Conservation (phyloP, 805 yeast species). For the Pichia nakasei region DNA sequence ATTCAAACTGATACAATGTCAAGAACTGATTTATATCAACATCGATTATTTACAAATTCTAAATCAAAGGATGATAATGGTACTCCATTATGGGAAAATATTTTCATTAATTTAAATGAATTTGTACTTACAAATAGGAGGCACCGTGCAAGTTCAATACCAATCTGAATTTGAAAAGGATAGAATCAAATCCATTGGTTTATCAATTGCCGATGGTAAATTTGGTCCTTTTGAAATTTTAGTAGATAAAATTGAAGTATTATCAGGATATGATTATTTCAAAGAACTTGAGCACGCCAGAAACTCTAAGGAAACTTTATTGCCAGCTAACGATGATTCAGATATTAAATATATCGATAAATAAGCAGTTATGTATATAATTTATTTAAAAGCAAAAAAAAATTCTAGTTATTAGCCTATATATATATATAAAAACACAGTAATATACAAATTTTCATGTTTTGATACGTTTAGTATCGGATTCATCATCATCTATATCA, state of each 20-base stretch:
- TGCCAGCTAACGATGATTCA: background rate
- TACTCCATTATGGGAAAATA: conserved; percentile 62
- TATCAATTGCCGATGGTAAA: conserved; percentile 69
- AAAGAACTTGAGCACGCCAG: conserved; percentile 33
- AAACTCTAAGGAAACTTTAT: conserved; percentile 11
- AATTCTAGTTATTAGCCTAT: too few species aligned
- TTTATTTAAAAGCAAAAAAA: too few species aligned
- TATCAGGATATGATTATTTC: conserved; percentile 45
- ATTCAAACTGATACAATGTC: conserved; percentile 75
- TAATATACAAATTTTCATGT: background rate
- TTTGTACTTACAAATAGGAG: conserved; percentile 81
- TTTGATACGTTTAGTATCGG: background rate
- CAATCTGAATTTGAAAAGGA: conserved; percentile 51
- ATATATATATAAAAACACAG: too few species aligned
- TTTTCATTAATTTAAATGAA: conserved; percentile 65
- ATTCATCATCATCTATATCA: background rate
- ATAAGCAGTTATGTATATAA: too few species aligned
- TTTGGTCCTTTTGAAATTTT: conserved; percentile 68
- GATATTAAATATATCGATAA: background rate
- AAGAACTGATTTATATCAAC: conserved; percentile 74
- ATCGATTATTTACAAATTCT: conserved; percentile 50
- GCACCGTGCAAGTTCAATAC: conserved; percentile 44
- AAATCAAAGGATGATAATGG: conserved; percentile 38
- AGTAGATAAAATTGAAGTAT: conserved; percentile 64
- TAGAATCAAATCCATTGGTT: conserved; percentile 62